Evolutionary conservation across 768 basidiomycete genomes (phyloP).

Genomic region (Hericium rajendrae): DNA sequence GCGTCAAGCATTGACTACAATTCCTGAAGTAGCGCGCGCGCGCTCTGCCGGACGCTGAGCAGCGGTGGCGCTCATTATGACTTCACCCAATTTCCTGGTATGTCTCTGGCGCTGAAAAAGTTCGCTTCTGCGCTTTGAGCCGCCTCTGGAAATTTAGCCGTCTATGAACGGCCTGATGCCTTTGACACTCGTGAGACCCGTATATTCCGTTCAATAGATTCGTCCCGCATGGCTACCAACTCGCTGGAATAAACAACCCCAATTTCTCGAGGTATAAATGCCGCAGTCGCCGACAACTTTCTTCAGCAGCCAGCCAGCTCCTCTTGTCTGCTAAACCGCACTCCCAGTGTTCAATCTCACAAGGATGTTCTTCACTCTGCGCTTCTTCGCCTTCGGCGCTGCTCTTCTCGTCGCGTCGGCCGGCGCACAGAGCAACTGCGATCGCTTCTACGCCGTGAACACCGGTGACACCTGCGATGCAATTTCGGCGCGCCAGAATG

Average conservation of each 20-base stretch:
- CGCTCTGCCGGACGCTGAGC: too few species aligned
- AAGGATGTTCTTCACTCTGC: neutral
- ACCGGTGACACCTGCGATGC: conserved; percentile 54
- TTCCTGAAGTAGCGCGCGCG: too few species aligned
- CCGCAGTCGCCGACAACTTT: neutral
- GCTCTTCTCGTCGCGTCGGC: neutral
- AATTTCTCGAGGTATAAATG: neutral
- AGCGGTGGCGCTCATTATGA: too few species aligned
- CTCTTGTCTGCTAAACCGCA: neutral
- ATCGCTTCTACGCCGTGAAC: conserved; percentile 50
- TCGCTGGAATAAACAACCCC: neutral
- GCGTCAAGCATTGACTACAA: too few species aligned
- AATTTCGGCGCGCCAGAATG: conserved; percentile 53
- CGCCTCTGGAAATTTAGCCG: too few species aligned
- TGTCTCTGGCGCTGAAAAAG: too few species aligned
- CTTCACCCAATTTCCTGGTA: too few species aligned
- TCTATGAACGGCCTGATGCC: too few species aligned
- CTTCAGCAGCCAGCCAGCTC: neutral
- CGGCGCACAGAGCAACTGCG: conserved; percentile 25
- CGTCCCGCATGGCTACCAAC: too few species aligned
- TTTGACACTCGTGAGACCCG: too few species aligned
- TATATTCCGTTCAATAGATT: too few species aligned
- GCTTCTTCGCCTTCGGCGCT: neutral
- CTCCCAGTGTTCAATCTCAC: neutral
- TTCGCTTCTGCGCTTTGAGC: too few species aligned